Evolutionary conservation across 306 rosid genomes (phyloP).

Genomic region (Prunus mongolica): DNA sequence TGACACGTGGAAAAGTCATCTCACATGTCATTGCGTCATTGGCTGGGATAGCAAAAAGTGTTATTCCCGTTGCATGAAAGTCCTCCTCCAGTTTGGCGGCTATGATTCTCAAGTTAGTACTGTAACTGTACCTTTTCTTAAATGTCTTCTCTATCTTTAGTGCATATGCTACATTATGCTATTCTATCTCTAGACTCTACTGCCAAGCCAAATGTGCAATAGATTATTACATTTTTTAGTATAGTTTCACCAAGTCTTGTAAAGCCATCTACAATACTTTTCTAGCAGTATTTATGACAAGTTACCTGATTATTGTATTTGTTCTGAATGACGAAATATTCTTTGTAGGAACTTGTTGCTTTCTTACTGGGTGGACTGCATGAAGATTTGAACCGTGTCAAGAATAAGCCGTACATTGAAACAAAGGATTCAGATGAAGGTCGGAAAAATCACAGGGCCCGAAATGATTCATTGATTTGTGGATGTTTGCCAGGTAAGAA

Average conservation of each 20-base stretch:
- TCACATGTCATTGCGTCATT: too few relatives aligned
- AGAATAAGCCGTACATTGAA: constrained; percentile 95
- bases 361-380: constrained; percentile 96
- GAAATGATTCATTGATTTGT: constrained; percentile 95
- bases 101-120: constrained; percentile 94
- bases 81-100: constrained; percentile 89
- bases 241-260: not conserved
- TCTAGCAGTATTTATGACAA: not conserved
- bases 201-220: not conserved
- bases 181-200: not conserved
- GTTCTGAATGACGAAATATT: constrained; percentile 17
- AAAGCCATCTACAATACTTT: not conserved
- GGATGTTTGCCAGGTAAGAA: constrained; percentile 95
- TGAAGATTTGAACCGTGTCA: constrained; percentile 99
- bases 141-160: constrained; percentile 5
- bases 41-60: too few relatives aligned
- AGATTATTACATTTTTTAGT: not conserved
- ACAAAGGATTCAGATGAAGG: constrained; percentile 92
- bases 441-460: constrained; percentile 92
- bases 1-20: too few relatives aligned
- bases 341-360: constrained; percentile 86
- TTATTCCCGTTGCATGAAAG: too few relatives aligned
- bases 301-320: constrained; percentile 15
- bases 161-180: not conserved
- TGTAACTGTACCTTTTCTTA: constrained; percentile 1